Base-by-base conservation (phyloP, 2,329 filamentous ascomycete genomes). In the Aureobasidium mangrovei region DNA sequence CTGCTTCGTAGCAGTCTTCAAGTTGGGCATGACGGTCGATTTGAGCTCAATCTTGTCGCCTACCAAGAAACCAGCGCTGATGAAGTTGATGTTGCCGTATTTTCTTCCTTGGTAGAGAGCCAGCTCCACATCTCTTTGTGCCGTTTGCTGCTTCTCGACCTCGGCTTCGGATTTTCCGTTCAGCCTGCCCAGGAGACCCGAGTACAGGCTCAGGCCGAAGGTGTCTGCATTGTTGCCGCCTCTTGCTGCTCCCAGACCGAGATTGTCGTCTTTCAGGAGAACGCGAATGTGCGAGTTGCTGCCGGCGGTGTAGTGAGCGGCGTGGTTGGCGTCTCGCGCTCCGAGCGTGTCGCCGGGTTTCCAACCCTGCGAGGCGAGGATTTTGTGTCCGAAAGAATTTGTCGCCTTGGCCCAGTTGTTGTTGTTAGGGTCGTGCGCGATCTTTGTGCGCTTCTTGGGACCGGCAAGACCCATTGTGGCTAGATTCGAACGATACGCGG, bases 371-470 rank as follows among this genome's bases (percentile, higher is more conserved):
- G 85, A 78, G 47, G 84, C 82, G 65, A 98, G 83, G 61, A 97
- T 91, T 66, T 84, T 88, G 69, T 95, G 91, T 62, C 93, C 93
- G 69, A 93, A 97, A 53, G 83, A 84, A 55, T 79, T 80, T 60
- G 85, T 88, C 67, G 91, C 85, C 64, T 85, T 84, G 55, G 85
- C 84, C 93, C 93, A 98, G 77, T 81, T 83, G 45, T 88, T 95
- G 70, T 97, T 98, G 73, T 97, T 96, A 6, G 93, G 93, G 71
- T 98, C 93, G 67, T 86, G 79, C 61, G 85, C 86, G 66, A 97
- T 83, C 73, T 91, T 95, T 45, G 77, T 77, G 62, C 73, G 76
- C 63, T 79, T 82, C 62, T 60, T 57, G 29, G 80, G 79, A 44
- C 73, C 84, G 59, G 83, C 78, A 67, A 88, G 80, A 70, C 84